Conservation (phyloP, 2,329 filamentous ascomycete species). For the Metarhizium guizhouense region DNA sequence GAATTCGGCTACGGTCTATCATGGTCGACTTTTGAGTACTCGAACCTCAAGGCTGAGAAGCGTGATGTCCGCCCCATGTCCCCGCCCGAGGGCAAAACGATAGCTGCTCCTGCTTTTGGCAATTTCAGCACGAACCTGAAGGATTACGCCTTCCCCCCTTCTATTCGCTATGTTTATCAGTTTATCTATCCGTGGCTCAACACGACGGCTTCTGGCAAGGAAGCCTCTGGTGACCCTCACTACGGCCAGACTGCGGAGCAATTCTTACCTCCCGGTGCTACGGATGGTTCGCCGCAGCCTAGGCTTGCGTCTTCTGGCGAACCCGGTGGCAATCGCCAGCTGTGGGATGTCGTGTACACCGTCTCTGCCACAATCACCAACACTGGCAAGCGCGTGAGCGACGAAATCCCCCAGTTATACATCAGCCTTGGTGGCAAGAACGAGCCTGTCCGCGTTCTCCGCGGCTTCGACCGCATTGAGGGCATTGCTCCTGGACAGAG, state of each 20-base stretch:
- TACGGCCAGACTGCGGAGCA: slow-evolving; percentile 50
- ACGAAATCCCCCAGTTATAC: slow-evolving; percentile 72
- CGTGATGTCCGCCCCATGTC: slow-evolving; percentile 41
- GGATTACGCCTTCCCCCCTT: slow-evolving; percentile 60
- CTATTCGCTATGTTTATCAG: slow-evolving; percentile 39
- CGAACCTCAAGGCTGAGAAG: slow-evolving; percentile 52
- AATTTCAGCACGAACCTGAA: slow-evolving; percentile 51
- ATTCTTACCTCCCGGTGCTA: slow-evolving; percentile 52
- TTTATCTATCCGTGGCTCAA: slow-evolving; percentile 69
- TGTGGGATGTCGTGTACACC: slow-evolving; percentile 63
- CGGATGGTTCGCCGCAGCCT: slow-evolving; percentile 47
- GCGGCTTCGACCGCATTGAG: slow-evolving; percentile 69
- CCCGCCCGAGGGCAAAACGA: slow-evolving; percentile 53
- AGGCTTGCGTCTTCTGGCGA: slow-evolving; percentile 40
- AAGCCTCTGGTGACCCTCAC: slow-evolving; percentile 46
- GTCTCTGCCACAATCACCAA: slow-evolving; percentile 63
- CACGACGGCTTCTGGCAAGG: slow-evolving; percentile 45
- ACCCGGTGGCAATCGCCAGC: slow-evolving; percentile 53
- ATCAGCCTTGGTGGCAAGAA: slow-evolving; percentile 69
- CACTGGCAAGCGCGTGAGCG: slow-evolving; percentile 54
- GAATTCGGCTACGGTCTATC: slow-evolving; percentile 76
- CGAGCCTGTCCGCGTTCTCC: slow-evolving; percentile 58
- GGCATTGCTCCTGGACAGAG: slow-evolving; percentile 61
- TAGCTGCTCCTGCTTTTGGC: slow-evolving; percentile 54
- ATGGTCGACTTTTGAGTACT: slow-evolving; percentile 72